Evolutionary conservation across 257 asterid species (phyloP), one percentile per base, ranked within the genome.

Genomic region (Striga asiatica): DNA sequence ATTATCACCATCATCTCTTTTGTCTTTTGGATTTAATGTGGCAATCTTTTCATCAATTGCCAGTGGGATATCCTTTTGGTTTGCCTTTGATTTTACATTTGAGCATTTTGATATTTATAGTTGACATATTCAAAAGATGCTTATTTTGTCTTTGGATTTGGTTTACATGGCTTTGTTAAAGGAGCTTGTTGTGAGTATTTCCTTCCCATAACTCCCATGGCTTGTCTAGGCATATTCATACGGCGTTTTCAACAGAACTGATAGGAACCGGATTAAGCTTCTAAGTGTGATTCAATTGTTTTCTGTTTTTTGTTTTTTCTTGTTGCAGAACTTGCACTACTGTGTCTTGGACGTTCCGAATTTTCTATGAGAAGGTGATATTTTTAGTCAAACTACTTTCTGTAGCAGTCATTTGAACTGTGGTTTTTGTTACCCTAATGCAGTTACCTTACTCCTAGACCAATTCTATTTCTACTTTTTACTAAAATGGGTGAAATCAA

Each of bases 341-440:
- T 24, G 94, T 91, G 56, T 91, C 95, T 27, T 91, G 96, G 98
- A 86, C 98, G 47, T 87, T 87, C 66, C 92, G 96, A 60, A 86
- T 89, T 59, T 89, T 89, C 61, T 89, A 89, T 59, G 97, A 89
- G 78, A 89, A 89, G 97, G 98, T 81, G 69, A 61, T 34, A 50
- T 32, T 56, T 37, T 45, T 51, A 35, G 12, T 37, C 31, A 13
- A 31, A 23, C 49, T n/a, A n/a, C n/a, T n/a, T n/a, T n/a, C n/a
- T n/a, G n/a, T n/a, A n/a, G n/a, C n/a, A n/a, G n/a, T n/a, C n/a
- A n/a, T n/a, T n/a, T n/a, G n/a, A n/a, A n/a, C n/a, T n/a, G n/a
- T n/a, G n/a, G n/a, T n/a, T n/a, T n/a, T n/a, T n/a, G n/a, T n/a
- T n/a, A n/a, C n/a, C n/a, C n/a, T n/a, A n/a, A n/a, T n/a, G n/a